Evolutionary conservation across 2,329 filamentous ascomycete genomes (phyloP), one percentile per base, ranked within the genome.

Genomic region (Fusarium lyarnte): DNA sequence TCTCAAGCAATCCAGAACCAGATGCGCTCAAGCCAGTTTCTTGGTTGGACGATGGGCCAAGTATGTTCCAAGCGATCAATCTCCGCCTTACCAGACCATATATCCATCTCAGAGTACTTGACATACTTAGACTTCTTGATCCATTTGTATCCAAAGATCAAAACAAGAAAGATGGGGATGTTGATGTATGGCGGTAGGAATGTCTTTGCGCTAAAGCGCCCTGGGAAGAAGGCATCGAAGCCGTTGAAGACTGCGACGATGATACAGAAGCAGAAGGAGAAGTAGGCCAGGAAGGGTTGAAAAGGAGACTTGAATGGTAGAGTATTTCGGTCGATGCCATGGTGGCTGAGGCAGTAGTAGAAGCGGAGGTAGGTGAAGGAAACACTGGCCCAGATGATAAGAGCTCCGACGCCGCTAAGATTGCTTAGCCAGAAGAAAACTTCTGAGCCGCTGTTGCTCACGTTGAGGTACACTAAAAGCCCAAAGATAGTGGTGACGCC

Each of bases 231-330:
- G 23, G 92, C 87, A 49, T 90, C 87, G 79, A 94, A 95, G 3
- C 92, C 93, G 77, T 94, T 94, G 77, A 93, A 91, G 11, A 95
- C 80, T 5, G 87, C 88, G 14, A 95, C 84, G 27, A 93, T 81
- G 4, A 79, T 80, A 65, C 94, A 86, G 46, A 90, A 77, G 16
- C 87, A 77, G 12, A 94, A 85, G 19, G 87, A 85, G 58, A 88
- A 80, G 74, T 86, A 93, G 1, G 91, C 87, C 13, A 89, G 89
- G 77, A 91, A 94, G 0, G 92, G 89, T 77, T 90, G 88, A 7
- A 86, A 76, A 1, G 81, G 81, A 1, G 87, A 87, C 59, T 75
- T 82, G 82, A 86, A 90, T 0, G 89, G 88, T 3, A 89, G 81
- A 1, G 78, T 79, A 7, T 64, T 46, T 27, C 85, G 76, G 16